phyloP scores from a whole-genome alignment of 2,329 filamentous ascomycete species.

The Rosellinia necatrix region DNA sequence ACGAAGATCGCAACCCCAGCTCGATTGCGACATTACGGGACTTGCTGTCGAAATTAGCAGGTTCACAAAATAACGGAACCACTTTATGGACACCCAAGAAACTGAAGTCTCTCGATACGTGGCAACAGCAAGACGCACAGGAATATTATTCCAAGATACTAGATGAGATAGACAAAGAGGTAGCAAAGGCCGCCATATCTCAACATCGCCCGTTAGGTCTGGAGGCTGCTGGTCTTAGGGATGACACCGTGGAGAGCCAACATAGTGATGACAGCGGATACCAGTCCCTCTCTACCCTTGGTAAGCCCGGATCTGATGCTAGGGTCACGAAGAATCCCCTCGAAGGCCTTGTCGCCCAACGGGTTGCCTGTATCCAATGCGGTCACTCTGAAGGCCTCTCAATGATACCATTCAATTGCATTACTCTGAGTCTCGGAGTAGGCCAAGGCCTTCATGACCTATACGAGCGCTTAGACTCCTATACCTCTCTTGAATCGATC shows the following conservation, averaged over 20 bases:
- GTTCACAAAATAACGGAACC: slow-evolving; percentile 70
- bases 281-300: slow-evolving; percentile 49
- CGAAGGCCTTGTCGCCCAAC: slow-evolving; percentile 84
- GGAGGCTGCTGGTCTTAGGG: slow-evolving; percentile 45
- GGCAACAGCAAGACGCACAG: slow-evolving; percentile 96
- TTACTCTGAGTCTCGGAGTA: slow-evolving; percentile 80
- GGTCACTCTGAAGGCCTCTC: slow-evolving; percentile 86
- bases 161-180: slow-evolving; percentile 81
- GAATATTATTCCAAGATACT: slow-evolving; percentile 94
- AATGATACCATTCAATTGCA: slow-evolving; percentile 90
- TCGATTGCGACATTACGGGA: slow-evolving; percentile 60
- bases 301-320: slow-evolving; percentile 44
- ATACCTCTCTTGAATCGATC: slow-evolving; percentile 82
- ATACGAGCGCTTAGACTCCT: slow-evolving; percentile 79
- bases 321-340: slow-evolving; percentile 71
- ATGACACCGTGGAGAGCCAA: slow-evolving; percentile 52
- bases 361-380: slow-evolving; percentile 84
- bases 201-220: slow-evolving; percentile 45
- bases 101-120: slow-evolving; percentile 91
- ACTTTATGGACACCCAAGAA: slow-evolving; percentile 81
- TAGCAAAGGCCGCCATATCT: slow-evolving; percentile 54
- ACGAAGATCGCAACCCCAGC: slow-evolving; percentile 40
- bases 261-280: slow-evolving; percentile 64
- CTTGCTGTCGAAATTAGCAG: slow-evolving; percentile 72
- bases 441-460: slow-evolving; percentile 68